These are phyloP conservation scores for Micractinium conductrix DNA, from an alignment of 139 green algal genomes.

Conservation along the genomic window DNA sequence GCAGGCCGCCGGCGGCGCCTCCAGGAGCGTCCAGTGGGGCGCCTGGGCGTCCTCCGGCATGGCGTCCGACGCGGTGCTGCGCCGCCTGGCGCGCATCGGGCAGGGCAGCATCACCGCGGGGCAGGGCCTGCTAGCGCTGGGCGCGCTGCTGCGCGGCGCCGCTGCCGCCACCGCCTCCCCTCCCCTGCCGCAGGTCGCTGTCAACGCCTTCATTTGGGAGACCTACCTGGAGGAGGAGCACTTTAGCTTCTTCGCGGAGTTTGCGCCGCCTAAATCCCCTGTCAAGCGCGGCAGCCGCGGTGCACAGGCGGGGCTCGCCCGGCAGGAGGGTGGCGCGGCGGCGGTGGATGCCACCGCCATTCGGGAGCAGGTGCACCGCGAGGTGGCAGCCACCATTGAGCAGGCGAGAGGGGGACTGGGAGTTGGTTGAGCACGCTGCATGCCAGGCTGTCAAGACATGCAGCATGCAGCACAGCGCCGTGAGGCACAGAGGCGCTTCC, in stretches of 20 bases:
- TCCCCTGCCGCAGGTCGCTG: conserved; percentile 32
- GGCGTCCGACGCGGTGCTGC: conserved; percentile 51
- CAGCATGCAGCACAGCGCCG: too few relatives aligned
- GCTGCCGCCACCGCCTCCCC: neutral
- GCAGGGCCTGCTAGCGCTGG: conserved; percentile 53
- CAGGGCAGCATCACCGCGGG: conserved; percentile 48
- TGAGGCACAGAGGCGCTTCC: too few relatives aligned
- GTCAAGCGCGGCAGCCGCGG: neutral
- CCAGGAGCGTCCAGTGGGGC: conserved; percentile 80
- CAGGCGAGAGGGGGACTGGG: conserved; percentile 23
- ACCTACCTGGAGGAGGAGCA: conserved; percentile 36
- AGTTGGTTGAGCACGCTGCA: too few relatives aligned
- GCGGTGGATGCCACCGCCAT: conserved; percentile 24
- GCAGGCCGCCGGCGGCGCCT: conserved; percentile 47
- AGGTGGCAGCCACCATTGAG: conserved; percentile 40
- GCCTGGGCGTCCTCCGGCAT: conserved; percentile 71
- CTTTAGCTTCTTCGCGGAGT: conserved; percentile 40
- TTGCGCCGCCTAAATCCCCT: too few relatives aligned
- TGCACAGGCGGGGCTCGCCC: neutral
- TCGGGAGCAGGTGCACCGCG: conserved; percentile 18
- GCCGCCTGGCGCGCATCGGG: conserved; percentile 47
- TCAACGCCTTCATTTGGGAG: conserved; percentile 47
- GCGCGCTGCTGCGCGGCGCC: conserved; percentile 9
- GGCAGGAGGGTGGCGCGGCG: neutral
- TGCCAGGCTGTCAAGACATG: too few relatives aligned